Evolutionary conservation across 2,329 filamentous ascomycete genomes (phyloP).

Genomic region (Botrytis byssoidea): DNA sequence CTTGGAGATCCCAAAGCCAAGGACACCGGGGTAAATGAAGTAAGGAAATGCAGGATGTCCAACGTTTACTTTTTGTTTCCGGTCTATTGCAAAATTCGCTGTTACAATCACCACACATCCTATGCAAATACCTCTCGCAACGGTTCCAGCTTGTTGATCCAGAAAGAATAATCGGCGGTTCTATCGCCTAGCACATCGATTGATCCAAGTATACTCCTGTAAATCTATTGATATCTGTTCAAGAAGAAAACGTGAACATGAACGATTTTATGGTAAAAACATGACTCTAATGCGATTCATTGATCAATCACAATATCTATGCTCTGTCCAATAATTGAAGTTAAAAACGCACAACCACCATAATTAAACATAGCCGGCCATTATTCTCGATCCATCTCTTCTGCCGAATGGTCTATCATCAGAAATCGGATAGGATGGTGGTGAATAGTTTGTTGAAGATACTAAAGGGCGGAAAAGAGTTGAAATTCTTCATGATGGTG

Average conservation of each 20-base stretch:
- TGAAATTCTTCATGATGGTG: not conserved
- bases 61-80: not conserved
- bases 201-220: not conserved
- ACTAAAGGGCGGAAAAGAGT: not conserved
- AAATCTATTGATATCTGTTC: not conserved
- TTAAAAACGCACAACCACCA: not conserved
- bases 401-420: not conserved
- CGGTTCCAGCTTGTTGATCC: not conserved
- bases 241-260: not conserved
- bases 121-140: fast-evolving
- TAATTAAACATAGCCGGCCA: not conserved
- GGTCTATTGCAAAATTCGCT: too few relatives aligned
- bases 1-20: not conserved
- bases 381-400: fast-evolving
- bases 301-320: not conserved
- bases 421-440: fast-evolving
- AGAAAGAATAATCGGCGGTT: not conserved
- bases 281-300: fast-evolving
- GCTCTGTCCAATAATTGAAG: too few relatives aligned
- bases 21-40: not conserved
- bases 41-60: not conserved
- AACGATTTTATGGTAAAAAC: not conserved
- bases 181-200: not conserved
- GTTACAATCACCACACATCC: not conserved
- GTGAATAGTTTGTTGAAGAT: not conserved